These are phyloP conservation scores for Lentithecium fluviatile DNA, from an alignment of 495 filamentous ascomycete species.

Conservation along the genomic window DNA sequence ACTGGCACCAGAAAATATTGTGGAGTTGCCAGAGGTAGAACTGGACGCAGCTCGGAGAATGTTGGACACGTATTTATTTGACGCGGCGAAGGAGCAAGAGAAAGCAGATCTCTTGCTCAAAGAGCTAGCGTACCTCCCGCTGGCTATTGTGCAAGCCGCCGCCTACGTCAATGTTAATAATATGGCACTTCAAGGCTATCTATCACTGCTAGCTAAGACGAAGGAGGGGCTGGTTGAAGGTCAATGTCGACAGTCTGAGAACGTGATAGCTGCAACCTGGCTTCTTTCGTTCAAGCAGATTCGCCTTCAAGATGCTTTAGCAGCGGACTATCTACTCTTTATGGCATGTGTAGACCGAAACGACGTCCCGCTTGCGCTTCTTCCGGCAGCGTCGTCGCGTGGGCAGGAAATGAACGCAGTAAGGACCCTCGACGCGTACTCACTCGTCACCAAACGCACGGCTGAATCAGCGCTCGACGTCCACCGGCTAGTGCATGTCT, in stretches of 20 bases:
- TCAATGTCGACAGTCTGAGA: conserved; percentile 11
- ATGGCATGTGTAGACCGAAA: conserved; percentile 38
- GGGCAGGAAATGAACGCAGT: conserved; percentile 37
- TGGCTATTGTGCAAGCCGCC: conserved; percentile 39
- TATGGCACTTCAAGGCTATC: conserved; percentile 21
- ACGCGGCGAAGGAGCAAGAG: conserved; percentile 18
- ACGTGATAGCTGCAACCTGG: conserved; percentile 33
- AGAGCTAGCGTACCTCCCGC: conserved; percentile 33
- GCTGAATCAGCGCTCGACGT: conserved; percentile 29
- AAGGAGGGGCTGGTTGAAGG: conserved; percentile 1
- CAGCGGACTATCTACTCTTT: conserved; percentile 34
- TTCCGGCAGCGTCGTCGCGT: conserved; percentile 1
- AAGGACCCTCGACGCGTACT: conserved; percentile 36
- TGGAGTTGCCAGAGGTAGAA: not conserved
- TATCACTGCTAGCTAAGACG: conserved; percentile 14
- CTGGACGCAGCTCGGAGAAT: not conserved
- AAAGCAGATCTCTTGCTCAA: conserved; percentile 22
- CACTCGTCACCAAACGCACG: conserved; percentile 35
- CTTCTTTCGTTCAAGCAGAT: conserved; percentile 34
- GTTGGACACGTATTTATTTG: not conserved
- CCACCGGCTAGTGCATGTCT: conserved; percentile 45
- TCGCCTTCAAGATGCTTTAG: conserved; percentile 11
- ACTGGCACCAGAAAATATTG: conserved; percentile 18
- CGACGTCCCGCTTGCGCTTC: conserved; percentile 35
- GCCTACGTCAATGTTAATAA: conserved; percentile 36